Percentiles rank a stretch among this genome's conserved stretches.
Conservation (phyloP, 495 filamentous ascomycete species). For the Lineolata rhizophorae region DNA sequence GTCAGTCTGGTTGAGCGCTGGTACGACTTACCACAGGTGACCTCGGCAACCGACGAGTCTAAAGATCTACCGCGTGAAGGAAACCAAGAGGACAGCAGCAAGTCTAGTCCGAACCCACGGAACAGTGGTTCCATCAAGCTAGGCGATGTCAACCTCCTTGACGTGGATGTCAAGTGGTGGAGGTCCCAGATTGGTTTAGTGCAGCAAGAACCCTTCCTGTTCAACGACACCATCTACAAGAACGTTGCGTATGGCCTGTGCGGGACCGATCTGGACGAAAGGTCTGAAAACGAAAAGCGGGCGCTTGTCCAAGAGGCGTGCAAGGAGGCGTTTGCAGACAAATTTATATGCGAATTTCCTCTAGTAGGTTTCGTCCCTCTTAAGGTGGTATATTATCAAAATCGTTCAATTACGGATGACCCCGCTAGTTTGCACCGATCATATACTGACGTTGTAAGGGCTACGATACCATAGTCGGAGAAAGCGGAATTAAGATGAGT, state of each 20-base stretch:
- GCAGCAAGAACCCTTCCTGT: conserved; percentile 16
- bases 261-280: conserved; percentile 9
- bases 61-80: too few relatives aligned
- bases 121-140: conserved; percentile 7
- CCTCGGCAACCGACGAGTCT: neutral
- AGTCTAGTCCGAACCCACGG: neutral
- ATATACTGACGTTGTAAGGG: conserved; percentile 8
- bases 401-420: too few relatives aligned
- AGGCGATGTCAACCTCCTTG: conserved; percentile 8
- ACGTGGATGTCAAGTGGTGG: conserved; percentile 13
- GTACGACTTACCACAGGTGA: conserved; percentile 7
- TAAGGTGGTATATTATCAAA: neutral
- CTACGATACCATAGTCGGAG: conserved; percentile 15
- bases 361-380: conserved; percentile 2
- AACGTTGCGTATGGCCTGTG: conserved; percentile 13
- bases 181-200: conserved; percentile 15
- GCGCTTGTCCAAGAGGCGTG: conserved; percentile 11
- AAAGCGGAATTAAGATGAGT: conserved; percentile 11
- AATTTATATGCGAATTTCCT: conserved; percentile 21
- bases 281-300: conserved; percentile 10
- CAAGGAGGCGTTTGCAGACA: conserved; percentile 18
- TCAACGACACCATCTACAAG: conserved; percentile 15
- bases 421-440: neutral
- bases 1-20: conserved; percentile 11
- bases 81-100: neutral